phyloP scores from a whole-genome alignment of 495 filamentous ascomycete genomes.

The Lepraria neglecta region DNA sequence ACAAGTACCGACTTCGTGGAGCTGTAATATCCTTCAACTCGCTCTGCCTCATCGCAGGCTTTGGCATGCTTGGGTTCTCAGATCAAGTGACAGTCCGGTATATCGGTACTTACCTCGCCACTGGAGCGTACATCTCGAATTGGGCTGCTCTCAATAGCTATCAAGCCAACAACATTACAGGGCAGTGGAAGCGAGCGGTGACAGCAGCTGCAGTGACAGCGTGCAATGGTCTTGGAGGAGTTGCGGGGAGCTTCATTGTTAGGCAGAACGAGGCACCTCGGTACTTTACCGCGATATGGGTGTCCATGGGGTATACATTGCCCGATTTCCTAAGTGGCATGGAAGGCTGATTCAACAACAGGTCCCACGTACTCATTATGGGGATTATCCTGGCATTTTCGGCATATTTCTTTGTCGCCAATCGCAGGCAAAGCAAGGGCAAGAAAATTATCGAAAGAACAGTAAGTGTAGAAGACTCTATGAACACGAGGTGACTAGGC shows the following conservation, averaged over 20 bases:
- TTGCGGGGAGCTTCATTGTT: slow-evolving; percentile 72
- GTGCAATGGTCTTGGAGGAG: slow-evolving; percentile 67
- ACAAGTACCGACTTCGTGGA: slow-evolving; percentile 57
- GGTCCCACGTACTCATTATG: slow-evolving; percentile 61
- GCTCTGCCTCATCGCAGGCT: slow-evolving; percentile 62
- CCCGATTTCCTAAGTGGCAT: no score
- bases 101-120: slow-evolving; percentile 66
- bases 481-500: neutral
- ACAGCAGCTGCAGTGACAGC: slow-evolving; percentile 63
- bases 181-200: slow-evolving; percentile 71
- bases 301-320: slow-evolving; percentile 49
- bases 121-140: slow-evolving; percentile 71
- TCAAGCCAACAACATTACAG: slow-evolving; percentile 63
- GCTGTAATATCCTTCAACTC: slow-evolving; percentile 71
- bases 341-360: no score
- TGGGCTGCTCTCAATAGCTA: slow-evolving; percentile 74
- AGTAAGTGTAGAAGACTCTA: slow-evolving; percentile 26
- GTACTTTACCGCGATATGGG: slow-evolving; percentile 66
- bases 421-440: slow-evolving; percentile 45
- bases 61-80: slow-evolving; percentile 67
- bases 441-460: slow-evolving; percentile 50
- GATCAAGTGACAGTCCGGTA: slow-evolving; percentile 63
- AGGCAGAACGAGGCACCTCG: slow-evolving; percentile 58
- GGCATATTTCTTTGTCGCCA: slow-evolving; percentile 54
- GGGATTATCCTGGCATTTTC: slow-evolving; percentile 54